Percentiles rank a stretch among this genome's conserved stretches.
These are phyloP conservation scores for Mariannaea sp. DNA, from an alignment of 2,329 filamentous ascomycete species.

Conservation along the genomic window DNA sequence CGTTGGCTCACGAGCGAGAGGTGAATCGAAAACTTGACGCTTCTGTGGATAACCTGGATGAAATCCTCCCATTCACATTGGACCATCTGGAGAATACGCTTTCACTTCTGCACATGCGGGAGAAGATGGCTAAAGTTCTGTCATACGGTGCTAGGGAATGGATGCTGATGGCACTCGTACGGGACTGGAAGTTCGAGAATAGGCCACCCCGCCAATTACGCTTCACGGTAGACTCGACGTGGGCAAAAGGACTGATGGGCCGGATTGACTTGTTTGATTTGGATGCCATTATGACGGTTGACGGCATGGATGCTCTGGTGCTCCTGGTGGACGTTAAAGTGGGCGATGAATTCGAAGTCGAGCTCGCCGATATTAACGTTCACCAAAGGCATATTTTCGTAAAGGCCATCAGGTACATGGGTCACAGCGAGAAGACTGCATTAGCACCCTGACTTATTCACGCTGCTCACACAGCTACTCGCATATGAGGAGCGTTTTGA, in stretches of 20 bases:
- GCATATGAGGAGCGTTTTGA: neutral
- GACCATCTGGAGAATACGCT: slow-evolving; percentile 51
- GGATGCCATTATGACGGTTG: slow-evolving; percentile 47
- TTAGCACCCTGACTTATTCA: neutral
- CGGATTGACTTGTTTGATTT: slow-evolving; percentile 58
- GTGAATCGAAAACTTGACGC: slow-evolving; percentile 34
- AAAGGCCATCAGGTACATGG: slow-evolving; percentile 46
- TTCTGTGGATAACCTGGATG: slow-evolving; percentile 36
- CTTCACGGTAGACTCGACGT: slow-evolving; percentile 52
- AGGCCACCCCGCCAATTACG: slow-evolving; percentile 53
- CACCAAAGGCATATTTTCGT: slow-evolving; percentile 52
- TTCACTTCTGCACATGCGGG: slow-evolving; percentile 56
- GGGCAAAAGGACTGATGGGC: slow-evolving; percentile 44
- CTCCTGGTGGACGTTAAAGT: slow-evolving; percentile 50
- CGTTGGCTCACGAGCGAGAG: slow-evolving; percentile 54
- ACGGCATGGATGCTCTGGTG: slow-evolving; percentile 45
- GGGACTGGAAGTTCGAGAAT: slow-evolving; percentile 62
- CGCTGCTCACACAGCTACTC: neutral
- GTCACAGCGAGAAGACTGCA: neutral
- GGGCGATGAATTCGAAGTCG: slow-evolving; percentile 61
- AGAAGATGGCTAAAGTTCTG: slow-evolving; percentile 55
- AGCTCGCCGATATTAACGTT: slow-evolving; percentile 59
- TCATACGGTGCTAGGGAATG: slow-evolving; percentile 55
- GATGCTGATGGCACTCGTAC: slow-evolving; percentile 63
- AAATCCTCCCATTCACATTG: slow-evolving; percentile 53